A percentile compares a stretch with the other conserved stretches of the same genome.
Evolutionary conservation across 192 early-diverging fungal species (phyloP).

Genomic region (Gonapodya prolifera): DNA sequence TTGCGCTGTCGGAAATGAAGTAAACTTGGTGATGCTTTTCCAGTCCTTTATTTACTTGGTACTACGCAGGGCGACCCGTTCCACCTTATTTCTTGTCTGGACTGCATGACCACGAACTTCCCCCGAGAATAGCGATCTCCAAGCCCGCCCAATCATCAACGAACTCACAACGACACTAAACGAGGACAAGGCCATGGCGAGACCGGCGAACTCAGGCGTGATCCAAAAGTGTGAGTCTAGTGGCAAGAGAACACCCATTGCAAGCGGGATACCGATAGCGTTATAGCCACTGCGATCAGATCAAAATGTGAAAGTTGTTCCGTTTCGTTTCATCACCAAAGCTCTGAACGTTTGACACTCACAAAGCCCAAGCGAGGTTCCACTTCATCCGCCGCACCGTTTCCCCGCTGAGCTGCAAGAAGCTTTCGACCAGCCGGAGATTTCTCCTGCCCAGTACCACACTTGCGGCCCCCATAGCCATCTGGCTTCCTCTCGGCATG

Average conservation of each 20-base stretch:
- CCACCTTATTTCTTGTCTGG: too few relatives aligned
- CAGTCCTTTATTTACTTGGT: too few relatives aligned
- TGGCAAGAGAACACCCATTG: constrained; percentile 70
- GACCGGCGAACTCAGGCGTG: constrained; percentile 44
- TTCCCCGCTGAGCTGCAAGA: background rate
- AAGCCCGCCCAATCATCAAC: constrained; percentile 42
- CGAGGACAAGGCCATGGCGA: constrained; percentile 80
- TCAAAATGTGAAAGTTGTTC: too few relatives aligned
- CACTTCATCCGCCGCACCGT: background rate
- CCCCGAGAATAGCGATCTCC: too few relatives aligned
- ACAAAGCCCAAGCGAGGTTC: background rate
- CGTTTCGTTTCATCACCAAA: too few relatives aligned
- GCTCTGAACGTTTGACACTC: too few relatives aligned
- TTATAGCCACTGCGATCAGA: constrained; percentile 54
- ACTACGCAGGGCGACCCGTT: too few relatives aligned
- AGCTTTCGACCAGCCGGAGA: background rate
- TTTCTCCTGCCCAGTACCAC: background rate
- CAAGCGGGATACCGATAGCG: constrained; percentile 72
- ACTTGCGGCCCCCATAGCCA: background rate
- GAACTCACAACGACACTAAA: constrained; percentile 75
- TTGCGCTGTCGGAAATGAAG: too few relatives aligned
- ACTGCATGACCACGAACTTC: too few relatives aligned
- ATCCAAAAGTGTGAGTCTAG: background rate
- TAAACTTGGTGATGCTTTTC: too few relatives aligned
- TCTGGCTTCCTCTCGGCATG: constrained; percentile 65